Evolutionary conservation across 2,329 filamentous ascomycete species (phyloP).

Genomic region (Fusarium falciforme): DNA sequence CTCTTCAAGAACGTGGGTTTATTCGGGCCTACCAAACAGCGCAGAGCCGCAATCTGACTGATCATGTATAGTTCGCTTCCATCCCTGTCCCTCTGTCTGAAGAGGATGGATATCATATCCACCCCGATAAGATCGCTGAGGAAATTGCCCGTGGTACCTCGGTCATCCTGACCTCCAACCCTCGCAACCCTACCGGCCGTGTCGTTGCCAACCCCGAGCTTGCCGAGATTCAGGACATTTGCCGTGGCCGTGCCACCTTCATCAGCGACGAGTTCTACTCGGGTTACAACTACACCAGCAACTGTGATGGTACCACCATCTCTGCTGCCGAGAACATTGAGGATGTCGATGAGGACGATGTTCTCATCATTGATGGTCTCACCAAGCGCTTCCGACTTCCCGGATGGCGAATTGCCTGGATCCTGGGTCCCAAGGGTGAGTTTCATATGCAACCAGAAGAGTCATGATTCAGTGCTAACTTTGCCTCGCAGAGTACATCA

Average conservation of each 20-base stretch:
- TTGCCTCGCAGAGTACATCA: constrained; percentile 78
- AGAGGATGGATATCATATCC: constrained; percentile 91
- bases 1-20: constrained; percentile 84
- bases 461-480: constrained; percentile 18
- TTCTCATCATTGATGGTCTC: constrained; percentile 93
- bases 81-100: constrained; percentile 87
- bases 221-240: constrained; percentile 91
- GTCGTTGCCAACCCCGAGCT: constrained; percentile 88
- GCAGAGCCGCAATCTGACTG: constrained; percentile 1
- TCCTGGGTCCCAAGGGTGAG: constrained; percentile 83
- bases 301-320: constrained; percentile 91
- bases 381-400: constrained; percentile 97
- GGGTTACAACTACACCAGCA: constrained; percentile 93
- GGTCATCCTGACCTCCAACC: constrained; percentile 95
- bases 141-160: constrained; percentile 88
- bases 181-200: constrained; percentile 91
- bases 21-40: not conserved
- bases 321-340: constrained; percentile 90
- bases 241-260: constrained; percentile 87
- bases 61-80: constrained; percentile 74
- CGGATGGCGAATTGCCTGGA: constrained; percentile 97
- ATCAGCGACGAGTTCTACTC: constrained; percentile 98
- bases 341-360: constrained; percentile 90
- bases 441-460: not conserved
- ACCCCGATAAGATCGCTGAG: constrained; percentile 91